A percentile compares a stretch with the other conserved stretches of the same genome.
Conservation (phyloP, 257 asterid species). For the Primulina eburnea region DNA sequence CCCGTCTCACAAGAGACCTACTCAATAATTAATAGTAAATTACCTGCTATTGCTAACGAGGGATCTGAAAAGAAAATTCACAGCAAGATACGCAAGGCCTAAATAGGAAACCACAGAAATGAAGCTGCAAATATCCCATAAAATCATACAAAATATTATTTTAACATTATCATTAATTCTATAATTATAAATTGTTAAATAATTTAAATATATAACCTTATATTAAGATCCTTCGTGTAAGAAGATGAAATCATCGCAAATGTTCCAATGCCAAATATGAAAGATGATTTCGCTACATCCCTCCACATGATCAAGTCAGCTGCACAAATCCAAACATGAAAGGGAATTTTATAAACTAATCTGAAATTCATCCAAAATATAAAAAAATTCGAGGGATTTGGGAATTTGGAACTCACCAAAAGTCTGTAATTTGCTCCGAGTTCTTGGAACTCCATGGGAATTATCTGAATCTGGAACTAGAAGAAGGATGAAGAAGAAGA, state of each 20-base stretch:
- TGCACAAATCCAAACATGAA: conserved; percentile 25
- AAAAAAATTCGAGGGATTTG: not conserved
- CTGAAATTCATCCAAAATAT: not conserved
- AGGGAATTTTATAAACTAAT: not conserved
- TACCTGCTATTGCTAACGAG: conserved; percentile 68
- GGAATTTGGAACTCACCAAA: conserved; percentile 49
- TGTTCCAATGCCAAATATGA: conserved; percentile 79
- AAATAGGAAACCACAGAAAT: conserved; percentile 78
- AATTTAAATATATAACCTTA: conserved; percentile 46
- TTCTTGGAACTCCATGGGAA: conserved; percentile 37
- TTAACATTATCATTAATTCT: not conserved
- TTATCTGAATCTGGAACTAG: conserved; percentile 42
- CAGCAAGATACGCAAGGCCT: conserved; percentile 79
- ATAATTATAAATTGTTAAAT: not conserved
- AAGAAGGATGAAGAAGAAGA: conserved; percentile 6
- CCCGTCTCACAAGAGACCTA: too few species aligned
- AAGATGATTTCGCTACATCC: conserved; percentile 77
- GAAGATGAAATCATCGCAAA: conserved; percentile 78
- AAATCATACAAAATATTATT: not conserved
- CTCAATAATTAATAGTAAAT: not conserved
- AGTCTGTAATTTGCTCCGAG: conserved; percentile 53
- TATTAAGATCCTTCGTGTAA: conserved; percentile 64
- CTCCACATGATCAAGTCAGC: conserved; percentile 91
- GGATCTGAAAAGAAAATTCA: conserved; percentile 75
- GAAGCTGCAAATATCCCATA: conserved; percentile 47